Evolutionary conservation across 768 basidiomycete species (phyloP), one percentile per base, ranked within the genome.

Genomic region (Clavaria fumosa): DNA sequence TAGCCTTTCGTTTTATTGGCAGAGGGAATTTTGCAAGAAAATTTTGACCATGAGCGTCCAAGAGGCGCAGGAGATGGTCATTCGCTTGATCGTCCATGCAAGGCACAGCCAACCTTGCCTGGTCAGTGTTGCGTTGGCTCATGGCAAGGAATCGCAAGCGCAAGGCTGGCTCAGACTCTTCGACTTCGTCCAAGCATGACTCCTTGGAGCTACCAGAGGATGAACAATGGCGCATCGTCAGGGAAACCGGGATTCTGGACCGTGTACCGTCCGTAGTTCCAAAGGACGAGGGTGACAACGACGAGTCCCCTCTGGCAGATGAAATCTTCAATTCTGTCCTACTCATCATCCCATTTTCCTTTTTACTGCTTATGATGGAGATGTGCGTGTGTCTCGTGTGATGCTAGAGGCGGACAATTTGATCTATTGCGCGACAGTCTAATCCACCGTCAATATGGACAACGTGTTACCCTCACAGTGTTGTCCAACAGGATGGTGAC

Each of bases 301-400:
- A 61, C 26, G 46, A 56, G 19, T 42, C 58, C 6, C 55, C 67
- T 14, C 56, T 78, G 3, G 63, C 62, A 5, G 78, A 80, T 43
- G 83, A 86, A 58, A 63, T 85, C 26, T 75, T 85, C 54, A 67
- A 74, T 44, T 61, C 79, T 7, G 45, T 68, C 12, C 53, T 79
- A 14, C 57, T 78, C 37, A 69, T 85, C 39, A 75, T 80, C 23
- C 85, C 85, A 0, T 72, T 80, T 47, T 72, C 72, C 2, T 86
- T 76, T 50, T 58, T 86, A 35, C 62, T 86, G 26, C 49, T 86
- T 11, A 59, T 85, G 61, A 84, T 89, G 81, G 77, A 85, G 50
- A 80, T 88, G 85, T 89, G 51, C 48, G 81, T 60, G 38, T 10
- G 5, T 11, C 18, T 5, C 18, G 31, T 7, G 10, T 3, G 18